These are phyloP conservation scores for Fusarium poae DNA, from an alignment of 2,329 filamentous ascomycete species.

Conservation along the genomic window DNA sequence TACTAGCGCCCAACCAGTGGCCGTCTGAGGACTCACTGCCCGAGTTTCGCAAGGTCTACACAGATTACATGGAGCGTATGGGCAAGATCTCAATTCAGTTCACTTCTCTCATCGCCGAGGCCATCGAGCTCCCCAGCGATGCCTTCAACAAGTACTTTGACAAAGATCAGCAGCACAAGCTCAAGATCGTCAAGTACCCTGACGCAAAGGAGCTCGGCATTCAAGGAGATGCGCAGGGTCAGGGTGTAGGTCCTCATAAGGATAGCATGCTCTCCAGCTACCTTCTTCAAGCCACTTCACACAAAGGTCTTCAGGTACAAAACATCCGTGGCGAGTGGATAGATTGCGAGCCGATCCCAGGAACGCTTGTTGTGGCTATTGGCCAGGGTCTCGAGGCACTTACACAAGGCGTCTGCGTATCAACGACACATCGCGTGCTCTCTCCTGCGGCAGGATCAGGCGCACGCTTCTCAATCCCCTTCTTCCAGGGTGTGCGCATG, in stretches of 20 bases:
- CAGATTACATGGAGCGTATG: constrained; percentile 84
- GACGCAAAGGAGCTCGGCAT: constrained; percentile 73
- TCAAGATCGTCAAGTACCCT: constrained; percentile 91
- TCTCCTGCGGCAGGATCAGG: constrained; percentile 77
- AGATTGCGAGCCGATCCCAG: constrained; percentile 80
- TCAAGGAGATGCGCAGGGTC: constrained; percentile 59
- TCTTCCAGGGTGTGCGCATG: constrained; percentile 88
- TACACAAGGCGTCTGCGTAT: constrained; percentile 83
- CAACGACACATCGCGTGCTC: constrained; percentile 87
- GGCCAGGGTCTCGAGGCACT: constrained; percentile 89
- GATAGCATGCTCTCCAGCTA: constrained; percentile 88
- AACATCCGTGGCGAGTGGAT: constrained; percentile 84
- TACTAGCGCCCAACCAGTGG: constrained; percentile 86
- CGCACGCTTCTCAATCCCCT: constrained; percentile 82
- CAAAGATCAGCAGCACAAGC: constrained; percentile 80
- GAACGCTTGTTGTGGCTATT: constrained; percentile 87
- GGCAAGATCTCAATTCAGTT: constrained; percentile 78
- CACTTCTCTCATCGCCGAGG: constrained; percentile 84
- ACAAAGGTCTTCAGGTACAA: constrained; percentile 84
- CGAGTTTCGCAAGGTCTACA: constrained; percentile 75
- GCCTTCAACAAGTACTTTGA: constrained; percentile 88
- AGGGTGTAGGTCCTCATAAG: constrained; percentile 83
- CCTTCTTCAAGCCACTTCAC: constrained; percentile 82
- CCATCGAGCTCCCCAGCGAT: constrained; percentile 75
- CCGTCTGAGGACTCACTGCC: constrained; percentile 74